A percentile compares a stretch with the other conserved stretches of the same genome.
Evolutionary conservation across 345 rosid species (phyloP).

Genomic region (Rhodamnia argentea): DNA sequence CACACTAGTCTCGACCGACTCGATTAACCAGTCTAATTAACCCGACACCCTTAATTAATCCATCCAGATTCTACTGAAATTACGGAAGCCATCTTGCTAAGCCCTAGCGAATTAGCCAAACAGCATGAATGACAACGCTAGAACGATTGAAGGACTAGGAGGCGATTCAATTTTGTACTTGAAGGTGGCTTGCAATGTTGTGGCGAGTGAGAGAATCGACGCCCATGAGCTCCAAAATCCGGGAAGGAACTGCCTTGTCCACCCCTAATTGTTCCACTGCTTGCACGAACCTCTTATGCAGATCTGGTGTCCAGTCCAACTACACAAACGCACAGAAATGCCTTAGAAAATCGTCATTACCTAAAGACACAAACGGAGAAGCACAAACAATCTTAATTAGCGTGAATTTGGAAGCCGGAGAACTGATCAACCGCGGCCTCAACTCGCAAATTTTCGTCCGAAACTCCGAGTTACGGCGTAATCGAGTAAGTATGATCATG

Average conservation of each 20-base stretch:
- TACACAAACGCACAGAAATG: slow-evolving; percentile 11
- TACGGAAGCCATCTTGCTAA: not conserved
- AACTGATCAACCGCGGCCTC: not conserved
- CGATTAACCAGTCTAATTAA: not conserved
- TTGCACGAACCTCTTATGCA: slow-evolving; percentile 84
- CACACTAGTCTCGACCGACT: not conserved
- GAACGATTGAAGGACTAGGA: no score
- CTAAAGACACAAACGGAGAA: not conserved
- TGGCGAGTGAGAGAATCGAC: slow-evolving; percentile 90
- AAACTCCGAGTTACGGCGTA: not conserved
- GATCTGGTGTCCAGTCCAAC: slow-evolving; percentile 98
- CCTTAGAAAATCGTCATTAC: not conserved
- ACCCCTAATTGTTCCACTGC: slow-evolving; percentile 96
- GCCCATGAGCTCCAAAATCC: slow-evolving; percentile 87
- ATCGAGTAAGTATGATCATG: not conserved
- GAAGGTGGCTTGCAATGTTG: slow-evolving; percentile 94
- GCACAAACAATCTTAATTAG: not conserved
- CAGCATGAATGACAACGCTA: not conserved
- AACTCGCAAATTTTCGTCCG: not conserved
- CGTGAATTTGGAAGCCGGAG: not conserved
- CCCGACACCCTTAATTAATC: not conserved
- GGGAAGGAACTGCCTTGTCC: slow-evolving; percentile 96
- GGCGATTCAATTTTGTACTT: slow-evolving; percentile 27
- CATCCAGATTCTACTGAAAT: not conserved
- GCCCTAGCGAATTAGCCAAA: not conserved